Evolutionary conservation across 306 rosid genomes (phyloP).

Genomic region (Acacia crassicarpa): DNA sequence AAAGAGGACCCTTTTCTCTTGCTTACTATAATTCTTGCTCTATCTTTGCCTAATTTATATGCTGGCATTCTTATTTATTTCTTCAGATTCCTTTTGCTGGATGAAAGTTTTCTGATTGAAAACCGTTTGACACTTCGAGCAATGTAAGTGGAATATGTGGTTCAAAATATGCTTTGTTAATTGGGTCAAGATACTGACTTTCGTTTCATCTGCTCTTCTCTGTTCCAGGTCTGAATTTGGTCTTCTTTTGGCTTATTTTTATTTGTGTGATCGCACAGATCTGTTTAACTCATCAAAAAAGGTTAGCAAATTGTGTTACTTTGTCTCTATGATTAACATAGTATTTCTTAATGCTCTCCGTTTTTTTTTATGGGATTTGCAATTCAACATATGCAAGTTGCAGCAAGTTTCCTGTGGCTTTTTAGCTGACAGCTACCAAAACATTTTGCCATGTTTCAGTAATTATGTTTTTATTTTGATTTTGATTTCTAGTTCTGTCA

Average conservation of each 20-base stretch:
- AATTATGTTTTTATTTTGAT: conserved; percentile 10
- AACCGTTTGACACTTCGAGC: conserved; percentile 90
- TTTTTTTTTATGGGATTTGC: conserved; percentile 12
- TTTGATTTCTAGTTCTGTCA: conserved; percentile 15
- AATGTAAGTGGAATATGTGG: conserved; percentile 63
- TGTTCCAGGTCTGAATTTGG: conserved; percentile 80
- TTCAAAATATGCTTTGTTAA: conserved; percentile 5
- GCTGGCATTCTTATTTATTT: background rate
- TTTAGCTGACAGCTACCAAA: conserved; percentile 8
- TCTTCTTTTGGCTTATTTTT: conserved; percentile 69
- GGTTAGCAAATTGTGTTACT: conserved; percentile 41
- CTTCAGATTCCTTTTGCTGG: conserved; percentile 80
- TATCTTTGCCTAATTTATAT: conserved; percentile 28
- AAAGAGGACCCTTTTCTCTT: conserved; percentile 4
- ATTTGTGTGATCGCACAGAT: conserved; percentile 87
- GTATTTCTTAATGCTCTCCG: background rate
- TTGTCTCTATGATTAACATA: conserved; percentile 18
- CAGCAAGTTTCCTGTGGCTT: conserved; percentile 5
- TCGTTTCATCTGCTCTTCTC: conserved; percentile 3
- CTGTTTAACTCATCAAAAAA: conserved; percentile 73
- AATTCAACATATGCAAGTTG: conserved; percentile 16
- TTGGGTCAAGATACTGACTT: conserved; percentile 30
- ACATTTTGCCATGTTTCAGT: conserved; percentile 17
- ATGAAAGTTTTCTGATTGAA: conserved; percentile 73
- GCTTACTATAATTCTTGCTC: conserved; percentile 21